Base-by-base conservation (phyloP, 2,329 filamentous ascomycete genomes). In the Alternaria sp. region DNA sequence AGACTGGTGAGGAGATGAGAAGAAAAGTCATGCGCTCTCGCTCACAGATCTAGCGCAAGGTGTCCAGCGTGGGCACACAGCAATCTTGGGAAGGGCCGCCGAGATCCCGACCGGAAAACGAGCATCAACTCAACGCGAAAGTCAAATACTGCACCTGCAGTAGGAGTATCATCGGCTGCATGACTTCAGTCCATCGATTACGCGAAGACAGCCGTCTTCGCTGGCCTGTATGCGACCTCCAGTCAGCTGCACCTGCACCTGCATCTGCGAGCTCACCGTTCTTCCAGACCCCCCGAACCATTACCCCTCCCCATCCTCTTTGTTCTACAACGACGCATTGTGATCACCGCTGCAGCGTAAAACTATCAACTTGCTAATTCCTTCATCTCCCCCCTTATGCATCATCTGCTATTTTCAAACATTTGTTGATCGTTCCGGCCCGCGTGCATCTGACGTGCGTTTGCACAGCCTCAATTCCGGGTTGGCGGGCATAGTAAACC, bases 381-480 rank as follows among this genome's bases (percentile, higher is more conserved):
- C 49, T 52, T 17, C 30, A 7, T 52, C 26, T 28, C 7, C 13
- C n/a, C 50, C n/a, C 23, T 25, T 23, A 58, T 52, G 56, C 56
- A 58, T n/a, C 30, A 30, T 58, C 46, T 55, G 36, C 57, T 59
- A 59, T 59, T 59, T 59, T 59, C 49, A 12, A 13, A 26, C 43
- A 23, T 17, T 17, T 19, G 57, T 32, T 43, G 50, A 59, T 59
- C 43, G 28, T 54, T 36, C 57, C 57, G 50, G 57, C 57, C 28
- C 57, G 50, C 57, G 19, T 54, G 57, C 50, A 40, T 59, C 50
- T 59, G 49, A 59, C 50, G 15, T 59, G 50, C 57, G 32, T 54
- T 30, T 59, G 57, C 57, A 59, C 57, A 59, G 57, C 57, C 57
- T 47, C 50, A 55, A 25, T 43, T 19, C 49, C 57, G 45, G 28